A percentile compares a stretch with the other conserved stretches of the same genome.
Conservation (phyloP, 169 alveolate species). For the Plasmodium falciparum region DNA sequence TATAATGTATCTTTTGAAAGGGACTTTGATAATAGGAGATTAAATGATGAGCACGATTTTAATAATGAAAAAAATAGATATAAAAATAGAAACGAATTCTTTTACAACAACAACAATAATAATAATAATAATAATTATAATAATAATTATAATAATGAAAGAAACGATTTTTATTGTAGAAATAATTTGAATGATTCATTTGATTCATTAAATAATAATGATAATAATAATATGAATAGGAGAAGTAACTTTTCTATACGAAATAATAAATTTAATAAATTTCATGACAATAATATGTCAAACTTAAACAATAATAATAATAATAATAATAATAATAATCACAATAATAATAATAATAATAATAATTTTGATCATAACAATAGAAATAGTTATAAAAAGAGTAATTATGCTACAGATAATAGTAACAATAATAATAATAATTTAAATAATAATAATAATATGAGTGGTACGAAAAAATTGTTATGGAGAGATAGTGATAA, state of each 20-base stretch:
- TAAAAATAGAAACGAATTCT: constrained; percentile 17
- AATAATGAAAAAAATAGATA: constrained; percentile 6
- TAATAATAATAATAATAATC: not conserved
- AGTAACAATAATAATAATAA: not conserved
- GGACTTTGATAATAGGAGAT: constrained; percentile 2
- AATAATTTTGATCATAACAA: not conserved
- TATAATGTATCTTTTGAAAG: constrained; percentile 4
- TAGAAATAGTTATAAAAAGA: not conserved
- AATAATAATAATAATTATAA: not conserved
- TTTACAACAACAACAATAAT: not conserved
- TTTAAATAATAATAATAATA: not conserved
- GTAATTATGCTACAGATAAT: not conserved
- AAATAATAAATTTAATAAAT: constrained; percentile 14
- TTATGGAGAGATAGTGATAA: constrained; percentile 18
- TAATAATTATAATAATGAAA: not conserved
- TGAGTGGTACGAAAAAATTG: constrained; percentile 13
- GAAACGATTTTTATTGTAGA: not conserved
- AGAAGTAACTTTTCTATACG: not conserved
- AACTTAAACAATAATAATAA: not conserved
- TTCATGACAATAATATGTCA: not conserved
- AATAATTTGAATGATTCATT: not conserved
- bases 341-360: not conserved
- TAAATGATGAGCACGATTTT: constrained; percentile 11
- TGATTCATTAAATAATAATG: too few species aligned
- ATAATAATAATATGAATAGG: not conserved